Conservation (phyloP, 345 rosid genomes). For the Gossypium rotundifolium region DNA sequence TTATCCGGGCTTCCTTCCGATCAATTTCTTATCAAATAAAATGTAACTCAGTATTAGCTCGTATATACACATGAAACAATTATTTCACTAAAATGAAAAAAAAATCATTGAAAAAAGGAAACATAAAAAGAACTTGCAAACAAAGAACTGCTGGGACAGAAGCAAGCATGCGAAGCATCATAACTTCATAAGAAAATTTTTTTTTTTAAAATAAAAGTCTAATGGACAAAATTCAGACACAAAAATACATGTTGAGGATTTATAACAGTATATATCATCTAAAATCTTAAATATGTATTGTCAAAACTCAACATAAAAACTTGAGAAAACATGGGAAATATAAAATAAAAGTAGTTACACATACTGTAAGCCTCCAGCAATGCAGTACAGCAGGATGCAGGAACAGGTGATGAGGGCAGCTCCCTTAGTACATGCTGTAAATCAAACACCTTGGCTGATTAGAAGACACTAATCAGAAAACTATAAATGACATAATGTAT, state of each 20-base stretch:
- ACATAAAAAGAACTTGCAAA: not conserved
- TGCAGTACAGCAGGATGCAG: slow-evolving; percentile 96
- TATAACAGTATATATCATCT: not conserved
- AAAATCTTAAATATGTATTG: not conserved
- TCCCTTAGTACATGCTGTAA: slow-evolving; percentile 92
- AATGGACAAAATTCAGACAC: not conserved
- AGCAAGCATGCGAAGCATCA: not conserved
- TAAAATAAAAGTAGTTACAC: slow-evolving; percentile 24
- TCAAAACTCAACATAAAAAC: not conserved
- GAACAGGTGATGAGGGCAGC: slow-evolving; percentile 97
- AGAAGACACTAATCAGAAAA: slow-evolving; percentile 14
- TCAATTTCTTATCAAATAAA: slow-evolving; percentile 63
- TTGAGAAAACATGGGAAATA: slow-evolving; percentile 8
- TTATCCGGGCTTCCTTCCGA: slow-evolving; percentile 69
- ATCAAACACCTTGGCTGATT: slow-evolving; percentile 24
- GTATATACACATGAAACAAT: not conserved
- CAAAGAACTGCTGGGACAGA: not conserved
- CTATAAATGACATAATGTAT: slow-evolving; percentile 10
- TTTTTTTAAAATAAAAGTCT: not conserved
- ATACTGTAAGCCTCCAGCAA: slow-evolving; percentile 93
- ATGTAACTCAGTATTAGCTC: slow-evolving; percentile 7
- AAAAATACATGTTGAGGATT: not conserved
- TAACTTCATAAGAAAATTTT: not conserved
- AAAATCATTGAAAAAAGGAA: not conserved
- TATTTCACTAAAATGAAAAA: slow-evolving; percentile 5